phyloP scores from a whole-genome alignment of 1,139 yeast genomes.

The Hansenula sp. region DNA sequence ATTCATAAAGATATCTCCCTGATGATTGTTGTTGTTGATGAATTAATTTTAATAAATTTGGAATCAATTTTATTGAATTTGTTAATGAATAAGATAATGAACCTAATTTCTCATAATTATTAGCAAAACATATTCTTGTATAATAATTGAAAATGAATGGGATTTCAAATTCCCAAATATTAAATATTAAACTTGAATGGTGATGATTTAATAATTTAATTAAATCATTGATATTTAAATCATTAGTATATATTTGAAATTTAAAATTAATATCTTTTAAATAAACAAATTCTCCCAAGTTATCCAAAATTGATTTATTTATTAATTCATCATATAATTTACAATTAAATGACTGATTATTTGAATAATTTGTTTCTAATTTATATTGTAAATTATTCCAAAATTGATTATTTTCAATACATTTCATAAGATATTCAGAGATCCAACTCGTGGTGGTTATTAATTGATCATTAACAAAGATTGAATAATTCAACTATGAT shows the following conservation, averaged over 20 bases:
- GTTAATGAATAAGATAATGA: conserved; percentile 1
- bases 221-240: background rate
- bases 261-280: background rate
- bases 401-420: background rate
- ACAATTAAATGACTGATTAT: background rate
- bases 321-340: background rate
- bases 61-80: background rate
- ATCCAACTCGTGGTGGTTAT: background rate
- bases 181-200: background rate
- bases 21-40: background rate
- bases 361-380: background rate
- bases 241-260: background rate
- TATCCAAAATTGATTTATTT: background rate
- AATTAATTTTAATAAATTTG: background rate
- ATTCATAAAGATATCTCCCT: background rate
- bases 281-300: background rate
- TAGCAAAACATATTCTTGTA: background rate
- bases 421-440: background rate
- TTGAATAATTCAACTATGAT: background rate
- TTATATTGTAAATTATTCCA: background rate
- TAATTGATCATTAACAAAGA: background rate
- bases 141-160: conserved; percentile 2
- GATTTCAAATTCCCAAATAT: conserved; percentile 1
- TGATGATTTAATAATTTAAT: background rate
- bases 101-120: background rate